These are phyloP conservation scores for Boletus rufocinnamomeus DNA, from an alignment of 768 basidiomycete species.

Conservation along the genomic window DNA sequence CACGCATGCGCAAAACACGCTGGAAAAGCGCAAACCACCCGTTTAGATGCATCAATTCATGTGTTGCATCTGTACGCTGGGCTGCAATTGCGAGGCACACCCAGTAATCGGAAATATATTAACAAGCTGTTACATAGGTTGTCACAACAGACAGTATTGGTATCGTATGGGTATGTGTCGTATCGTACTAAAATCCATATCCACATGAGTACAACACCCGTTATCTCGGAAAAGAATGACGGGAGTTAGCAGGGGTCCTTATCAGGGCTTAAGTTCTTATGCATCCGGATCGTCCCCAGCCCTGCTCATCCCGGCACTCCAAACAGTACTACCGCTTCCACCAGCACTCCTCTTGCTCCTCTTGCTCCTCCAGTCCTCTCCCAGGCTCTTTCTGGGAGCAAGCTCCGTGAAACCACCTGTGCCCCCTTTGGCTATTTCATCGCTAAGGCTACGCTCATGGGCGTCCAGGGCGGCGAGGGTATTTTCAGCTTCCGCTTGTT, in stretches of 20 bases:
- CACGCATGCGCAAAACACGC: slow-evolving; percentile 76
- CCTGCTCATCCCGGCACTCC: slow-evolving; percentile 82
- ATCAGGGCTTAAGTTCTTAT: slow-evolving; percentile 19
- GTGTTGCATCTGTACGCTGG: not conserved
- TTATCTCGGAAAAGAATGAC: slow-evolving; percentile 9
- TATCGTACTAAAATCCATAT: slow-evolving; percentile 28
- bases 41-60: not conserved
- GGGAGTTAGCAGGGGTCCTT: not conserved
- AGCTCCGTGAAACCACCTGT: slow-evolving; percentile 82
- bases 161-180: slow-evolving; percentile 24
- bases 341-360: slow-evolving; percentile 51
- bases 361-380: slow-evolving; percentile 58
- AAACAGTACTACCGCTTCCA: slow-evolving; percentile 78
- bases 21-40: slow-evolving; percentile 50
- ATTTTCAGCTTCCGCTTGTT: slow-evolving; percentile 77
- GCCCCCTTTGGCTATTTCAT: slow-evolving; percentile 74
- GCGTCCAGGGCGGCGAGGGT: slow-evolving; percentile 78
- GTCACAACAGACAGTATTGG: slow-evolving; percentile 20
- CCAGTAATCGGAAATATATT: slow-evolving; percentile 13
- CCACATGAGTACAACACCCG: slow-evolving; percentile 12
- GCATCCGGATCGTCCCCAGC: slow-evolving; percentile 49
- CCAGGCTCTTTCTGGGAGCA: slow-evolving; percentile 42
- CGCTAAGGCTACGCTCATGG: slow-evolving; percentile 69
- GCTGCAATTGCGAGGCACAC: not conserved
- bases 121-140: slow-evolving; percentile 25